Percentiles rank a stretch among this genome's conserved stretches.
phyloP scores from a whole-genome alignment of 73 alveolate species.

The Durusdinium trenchii region DNA sequence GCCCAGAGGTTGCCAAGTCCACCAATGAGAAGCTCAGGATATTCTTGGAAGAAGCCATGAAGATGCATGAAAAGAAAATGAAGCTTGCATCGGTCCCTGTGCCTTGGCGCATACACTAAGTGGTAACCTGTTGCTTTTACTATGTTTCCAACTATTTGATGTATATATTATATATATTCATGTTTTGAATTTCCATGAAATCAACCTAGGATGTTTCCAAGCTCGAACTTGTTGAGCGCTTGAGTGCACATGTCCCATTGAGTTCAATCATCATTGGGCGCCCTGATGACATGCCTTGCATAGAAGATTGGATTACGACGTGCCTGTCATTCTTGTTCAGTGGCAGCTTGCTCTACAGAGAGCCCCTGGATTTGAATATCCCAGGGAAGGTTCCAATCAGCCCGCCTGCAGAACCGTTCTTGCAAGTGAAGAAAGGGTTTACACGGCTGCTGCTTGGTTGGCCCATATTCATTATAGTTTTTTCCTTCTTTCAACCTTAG shows the following conservation, averaged over 20 bases:
- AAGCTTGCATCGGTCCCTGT: not conserved
- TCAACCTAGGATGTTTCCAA: not conserved
- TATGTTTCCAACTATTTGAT: not conserved
- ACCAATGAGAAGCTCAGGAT: not conserved
- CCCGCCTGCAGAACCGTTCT: not conserved
- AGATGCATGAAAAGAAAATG: not conserved
- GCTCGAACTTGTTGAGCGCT: not conserved
- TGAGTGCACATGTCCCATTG: not conserved
- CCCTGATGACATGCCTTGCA: conserved; percentile 23
- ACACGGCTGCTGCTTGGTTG: not conserved
- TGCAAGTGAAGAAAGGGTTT: conserved; percentile 12
- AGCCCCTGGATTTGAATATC: conserved; percentile 4
- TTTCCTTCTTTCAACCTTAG: not conserved
- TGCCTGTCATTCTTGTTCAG: not conserved
- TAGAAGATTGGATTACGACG: not conserved
- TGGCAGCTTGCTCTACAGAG: not conserved
- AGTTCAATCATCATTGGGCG: not conserved
- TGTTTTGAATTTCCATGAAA: too few relatives aligned
- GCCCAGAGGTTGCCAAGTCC: not conserved
- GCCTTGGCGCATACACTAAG: not conserved
- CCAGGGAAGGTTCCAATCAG: not conserved
- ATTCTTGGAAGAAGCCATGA: conserved; percentile 10
- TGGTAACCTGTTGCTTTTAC: not conserved
- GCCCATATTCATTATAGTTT: not conserved
- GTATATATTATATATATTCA: too few relatives aligned